Percentiles rank a stretch among this genome's conserved stretches.
phyloP scores from a whole-genome alignment of 2,329 filamentous ascomycete species.

The Trichoderma sp. region DNA sequence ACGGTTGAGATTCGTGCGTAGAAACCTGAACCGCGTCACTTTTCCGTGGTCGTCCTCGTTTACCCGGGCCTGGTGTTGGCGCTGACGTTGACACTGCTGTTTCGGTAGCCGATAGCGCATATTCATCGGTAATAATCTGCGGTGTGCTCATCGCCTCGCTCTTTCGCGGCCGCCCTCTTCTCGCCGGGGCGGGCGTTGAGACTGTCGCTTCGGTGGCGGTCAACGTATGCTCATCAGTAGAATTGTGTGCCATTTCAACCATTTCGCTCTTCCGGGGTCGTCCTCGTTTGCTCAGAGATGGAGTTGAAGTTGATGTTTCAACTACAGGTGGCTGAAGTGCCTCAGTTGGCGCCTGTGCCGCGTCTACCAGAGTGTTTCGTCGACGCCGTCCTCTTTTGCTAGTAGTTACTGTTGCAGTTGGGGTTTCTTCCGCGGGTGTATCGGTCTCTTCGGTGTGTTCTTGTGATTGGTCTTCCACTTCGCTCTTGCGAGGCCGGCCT shows the following conservation, averaged over 20 bases:
- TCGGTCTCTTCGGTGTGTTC: background rate
- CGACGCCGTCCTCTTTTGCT: background rate
- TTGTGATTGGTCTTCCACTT: background rate
- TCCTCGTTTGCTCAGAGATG: background rate
- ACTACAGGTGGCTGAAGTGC: background rate
- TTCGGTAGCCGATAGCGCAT: background rate
- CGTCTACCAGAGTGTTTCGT: background rate
- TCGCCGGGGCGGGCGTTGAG: background rate
- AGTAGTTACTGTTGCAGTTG: background rate
- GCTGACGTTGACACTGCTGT: background rate
- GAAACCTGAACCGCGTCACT: background rate
- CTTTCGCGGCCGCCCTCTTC: background rate
- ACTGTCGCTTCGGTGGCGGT: background rate
- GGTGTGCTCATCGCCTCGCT: background rate
- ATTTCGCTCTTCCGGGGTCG: background rate
- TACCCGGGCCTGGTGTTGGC: background rate
- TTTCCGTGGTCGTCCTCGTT: background rate
- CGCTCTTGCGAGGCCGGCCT: constrained; percentile 1
- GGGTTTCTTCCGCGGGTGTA: background rate
- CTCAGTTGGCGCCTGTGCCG: background rate
- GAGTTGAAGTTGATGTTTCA: background rate
- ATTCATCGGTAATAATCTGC: background rate
- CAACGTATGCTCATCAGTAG: background rate
- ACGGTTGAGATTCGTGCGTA: background rate
- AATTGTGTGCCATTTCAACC: background rate